phyloP scores from a whole-genome alignment of 352 stramenopile genomes.

The Halophytophthora batemanensis region DNA sequence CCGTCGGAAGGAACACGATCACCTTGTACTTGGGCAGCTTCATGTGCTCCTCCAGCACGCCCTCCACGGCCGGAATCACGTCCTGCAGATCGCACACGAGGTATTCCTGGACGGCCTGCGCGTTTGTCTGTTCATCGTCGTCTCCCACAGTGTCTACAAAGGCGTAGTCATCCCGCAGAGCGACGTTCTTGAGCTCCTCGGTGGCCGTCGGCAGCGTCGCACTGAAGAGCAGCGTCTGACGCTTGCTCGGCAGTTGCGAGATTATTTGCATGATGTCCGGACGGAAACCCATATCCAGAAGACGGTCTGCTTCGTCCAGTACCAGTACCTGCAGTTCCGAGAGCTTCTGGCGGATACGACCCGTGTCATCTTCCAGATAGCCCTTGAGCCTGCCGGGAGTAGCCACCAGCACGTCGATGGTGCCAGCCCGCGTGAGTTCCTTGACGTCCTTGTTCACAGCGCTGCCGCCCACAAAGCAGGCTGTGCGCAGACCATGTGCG shows the following conservation, averaged over 20 bases:
- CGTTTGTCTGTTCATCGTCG: conserved; percentile 88
- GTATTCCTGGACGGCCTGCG: conserved; percentile 82
- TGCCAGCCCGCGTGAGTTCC: conserved; percentile 28
- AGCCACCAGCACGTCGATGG: conserved; percentile 93
- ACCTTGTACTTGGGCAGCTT: conserved; percentile 88
- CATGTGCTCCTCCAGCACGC: conserved; percentile 79
- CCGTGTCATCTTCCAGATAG: conserved; percentile 92
- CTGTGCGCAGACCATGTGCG: conserved; percentile 72
- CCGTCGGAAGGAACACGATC: conserved; percentile 94
- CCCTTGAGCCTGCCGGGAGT: conserved; percentile 96
- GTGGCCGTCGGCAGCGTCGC: conserved; percentile 91
- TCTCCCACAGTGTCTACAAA: conserved; percentile 93
- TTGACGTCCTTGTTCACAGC: conserved; percentile 76
- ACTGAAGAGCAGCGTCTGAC: conserved; percentile 95
- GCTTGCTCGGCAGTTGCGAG: conserved; percentile 40
- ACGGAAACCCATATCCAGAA: conserved; percentile 96
- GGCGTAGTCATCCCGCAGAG: conserved; percentile 79
- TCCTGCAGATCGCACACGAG: conserved; percentile 68
- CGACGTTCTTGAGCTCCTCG: conserved; percentile 82
- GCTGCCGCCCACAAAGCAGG: conserved; percentile 85
- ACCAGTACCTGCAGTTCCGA: conserved; percentile 57
- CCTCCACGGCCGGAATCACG: conserved; percentile 69
- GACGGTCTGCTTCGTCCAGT: conserved; percentile 95
- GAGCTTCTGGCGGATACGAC: conserved; percentile 74
- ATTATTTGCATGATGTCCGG: conserved; percentile 91